Conservation (phyloP, 1,284 basidiomycete genomes). For the Hymenochaete sp. region DNA sequence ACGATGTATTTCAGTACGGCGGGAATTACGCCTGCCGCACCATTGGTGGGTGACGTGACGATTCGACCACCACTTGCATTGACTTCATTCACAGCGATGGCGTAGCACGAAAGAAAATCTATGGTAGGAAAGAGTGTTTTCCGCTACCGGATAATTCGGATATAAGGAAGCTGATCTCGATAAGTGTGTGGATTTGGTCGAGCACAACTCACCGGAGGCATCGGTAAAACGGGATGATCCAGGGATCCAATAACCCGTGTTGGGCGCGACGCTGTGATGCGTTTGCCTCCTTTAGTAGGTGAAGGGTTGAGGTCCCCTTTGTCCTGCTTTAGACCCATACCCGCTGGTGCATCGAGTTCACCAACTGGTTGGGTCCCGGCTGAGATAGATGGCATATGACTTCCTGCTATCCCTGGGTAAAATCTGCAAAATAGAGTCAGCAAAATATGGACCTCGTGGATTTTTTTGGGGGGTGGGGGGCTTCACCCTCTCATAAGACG, state of each 20-base stretch:
- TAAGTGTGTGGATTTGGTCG: slow-evolving; percentile 10
- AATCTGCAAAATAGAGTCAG: slow-evolving; percentile 36
- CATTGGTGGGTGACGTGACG: slow-evolving; percentile 89
- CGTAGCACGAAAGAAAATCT: slow-evolving; percentile 90
- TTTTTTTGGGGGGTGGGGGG: slow-evolving; percentile 21
- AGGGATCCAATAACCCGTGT: slow-evolving; percentile 66
- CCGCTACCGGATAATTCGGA: slow-evolving; percentile 37
- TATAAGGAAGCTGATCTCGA: slow-evolving; percentile 5
- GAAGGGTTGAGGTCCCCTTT: slow-evolving; percentile 3
- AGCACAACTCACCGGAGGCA: slow-evolving; percentile 57
- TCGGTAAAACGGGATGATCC: slow-evolving; percentile 75
- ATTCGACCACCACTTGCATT: slow-evolving; percentile 90
- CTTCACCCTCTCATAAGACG: slow-evolving; percentile 79
- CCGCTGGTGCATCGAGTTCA: slow-evolving; percentile 35
- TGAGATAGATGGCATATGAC: slow-evolving; percentile 39
- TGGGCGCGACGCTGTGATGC: slow-evolving; percentile 26
- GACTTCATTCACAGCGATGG: slow-evolving; percentile 85
- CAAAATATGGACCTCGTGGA: slow-evolving; percentile 17
- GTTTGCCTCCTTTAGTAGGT: not conserved
- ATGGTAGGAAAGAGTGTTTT: slow-evolving; percentile 86
- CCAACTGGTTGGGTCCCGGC: slow-evolving; percentile 28
- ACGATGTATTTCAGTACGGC: slow-evolving; percentile 83
- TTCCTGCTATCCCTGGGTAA: slow-evolving; percentile 51
- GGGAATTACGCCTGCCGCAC: slow-evolving; percentile 87
- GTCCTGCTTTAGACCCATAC: slow-evolving; percentile 18